Evolutionary conservation across 202 grass and related monocot genomes (phyloP), one percentile per base, ranked within the genome.

Genomic region (Hordeum pubiflorum): DNA sequence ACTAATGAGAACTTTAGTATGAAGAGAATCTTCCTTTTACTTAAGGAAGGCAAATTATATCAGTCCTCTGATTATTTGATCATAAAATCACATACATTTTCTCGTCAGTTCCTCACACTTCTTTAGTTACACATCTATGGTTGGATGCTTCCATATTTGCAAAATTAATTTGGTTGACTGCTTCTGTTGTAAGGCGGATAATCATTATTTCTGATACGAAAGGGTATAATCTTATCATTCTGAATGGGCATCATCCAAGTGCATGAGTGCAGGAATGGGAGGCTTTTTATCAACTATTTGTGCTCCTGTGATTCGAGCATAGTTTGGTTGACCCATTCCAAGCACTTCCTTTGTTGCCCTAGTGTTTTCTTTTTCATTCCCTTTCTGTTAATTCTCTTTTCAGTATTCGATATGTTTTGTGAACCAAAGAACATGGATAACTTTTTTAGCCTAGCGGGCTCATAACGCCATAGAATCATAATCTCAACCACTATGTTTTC

Each of bases 201-300:
- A 20, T 24, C 5, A 6, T 54, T 18, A 38, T 61, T 61, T 13
- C 46, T 32, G n/a, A 41, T 84, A 17, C 4, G 4, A 21, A 70
- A 63, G 46, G 22, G 26, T 84, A 80, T 54, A 58, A 63, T 78
- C 56, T 63, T 69, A 29, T 73, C 59, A 75, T 71, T 81, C 32
- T 84, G 71, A 70, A 72, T 56, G 81, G 76, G 13, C 52, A 63
- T 40, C 56, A 24, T 48, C 41, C 2, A 9, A 58, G 15, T 31
- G 56, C 56, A 21, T 38, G 38, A 43, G 13, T 43, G 38, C 15
- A 33, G 15, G 23, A 57, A 29, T 77, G 15, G 2, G 17, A 54
- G 50, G 17, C 50, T 54, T 54, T 54, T 54, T n/a, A 17, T 7
- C 14, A 77, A 15, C 21, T 32, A 70, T 38, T 60, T 22, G 79